phyloP scores from a whole-genome alignment of 352 stramenopile species.

The Hyaloperonospora brassicae region DNA sequence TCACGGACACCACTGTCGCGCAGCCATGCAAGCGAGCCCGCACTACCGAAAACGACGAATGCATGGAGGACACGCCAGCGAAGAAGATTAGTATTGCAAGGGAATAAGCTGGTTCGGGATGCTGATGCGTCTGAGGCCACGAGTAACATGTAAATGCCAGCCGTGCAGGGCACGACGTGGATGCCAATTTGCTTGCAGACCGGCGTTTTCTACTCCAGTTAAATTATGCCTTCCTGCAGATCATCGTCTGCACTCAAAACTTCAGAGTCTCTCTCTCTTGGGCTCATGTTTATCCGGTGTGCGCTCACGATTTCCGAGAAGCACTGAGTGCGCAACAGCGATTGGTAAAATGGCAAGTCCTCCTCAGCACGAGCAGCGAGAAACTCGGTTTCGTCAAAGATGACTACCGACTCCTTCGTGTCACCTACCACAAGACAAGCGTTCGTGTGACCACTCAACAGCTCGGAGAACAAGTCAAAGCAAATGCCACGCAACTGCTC shows the following conservation, averaged over 20 bases:
- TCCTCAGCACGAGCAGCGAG: constrained; percentile 47
- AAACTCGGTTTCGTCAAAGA: constrained; percentile 83
- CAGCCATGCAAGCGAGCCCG: constrained; percentile 23
- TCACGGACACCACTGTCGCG: constrained; percentile 1
- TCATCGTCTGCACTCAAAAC: constrained; percentile 26
- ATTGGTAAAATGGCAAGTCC: constrained; percentile 57
- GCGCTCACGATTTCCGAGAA: constrained; percentile 81
- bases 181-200: neutral
- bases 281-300: constrained; percentile 56
- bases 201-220: constrained; percentile 2
- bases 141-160: constrained; percentile 15
- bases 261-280: constrained; percentile 24
- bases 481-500: constrained; percentile 53
- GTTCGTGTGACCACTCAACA: constrained; percentile 63
- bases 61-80: constrained; percentile 11
- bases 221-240: constrained; percentile 46
- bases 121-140: constrained; percentile 7
- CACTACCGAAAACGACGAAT: constrained; percentile 5
- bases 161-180: constrained; percentile 6
- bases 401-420: constrained; percentile 81
- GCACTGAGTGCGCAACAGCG: constrained; percentile 67
- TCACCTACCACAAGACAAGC: constrained; percentile 75
- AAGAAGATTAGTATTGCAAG: constrained; percentile 24
- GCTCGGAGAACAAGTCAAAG: constrained; percentile 53
- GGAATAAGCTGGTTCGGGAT: constrained; percentile 1